phyloP scores from a whole-genome alignment of 176 grass and related monocot species.

The Bonia amplexicaulis region DNA sequence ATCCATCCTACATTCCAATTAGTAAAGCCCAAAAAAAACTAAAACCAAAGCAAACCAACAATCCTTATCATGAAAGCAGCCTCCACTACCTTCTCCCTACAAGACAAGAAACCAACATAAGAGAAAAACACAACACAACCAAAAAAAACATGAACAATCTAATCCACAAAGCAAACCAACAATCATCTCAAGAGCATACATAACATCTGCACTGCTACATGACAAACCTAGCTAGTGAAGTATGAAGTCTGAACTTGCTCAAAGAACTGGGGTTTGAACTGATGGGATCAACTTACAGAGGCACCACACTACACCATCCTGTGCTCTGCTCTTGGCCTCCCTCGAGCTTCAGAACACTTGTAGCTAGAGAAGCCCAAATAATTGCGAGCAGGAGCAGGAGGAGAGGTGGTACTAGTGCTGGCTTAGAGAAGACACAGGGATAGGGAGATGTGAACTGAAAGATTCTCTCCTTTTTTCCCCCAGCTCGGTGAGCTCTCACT shows the following conservation, averaged over 20 bases:
- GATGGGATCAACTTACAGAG: conserved; percentile 34
- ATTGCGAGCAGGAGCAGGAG: background rate
- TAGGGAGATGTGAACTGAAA: conserved; percentile 28
- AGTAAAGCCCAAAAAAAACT: background rate
- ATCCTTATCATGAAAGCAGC: background rate
- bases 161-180: background rate
- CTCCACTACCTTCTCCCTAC: background rate
- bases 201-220: background rate
- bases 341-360: background rate
- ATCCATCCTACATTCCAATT: background rate
- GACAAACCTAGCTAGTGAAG: background rate
- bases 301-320: conserved; percentile 44
- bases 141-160: background rate
- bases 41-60: background rate
- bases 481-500: background rate
- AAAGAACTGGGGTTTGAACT: background rate
- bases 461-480: conserved; percentile 12
- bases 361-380: background rate
- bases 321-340: background rate
- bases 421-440: background rate
- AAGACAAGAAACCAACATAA: background rate
- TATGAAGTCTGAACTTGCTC: background rate
- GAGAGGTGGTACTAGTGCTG: background rate
- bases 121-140: background rate
- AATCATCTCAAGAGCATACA: background rate